These are phyloP conservation scores for Chytridium lagenaria DNA, from an alignment of 371 early-diverging fungal species.

Conservation along the genomic window DNA sequence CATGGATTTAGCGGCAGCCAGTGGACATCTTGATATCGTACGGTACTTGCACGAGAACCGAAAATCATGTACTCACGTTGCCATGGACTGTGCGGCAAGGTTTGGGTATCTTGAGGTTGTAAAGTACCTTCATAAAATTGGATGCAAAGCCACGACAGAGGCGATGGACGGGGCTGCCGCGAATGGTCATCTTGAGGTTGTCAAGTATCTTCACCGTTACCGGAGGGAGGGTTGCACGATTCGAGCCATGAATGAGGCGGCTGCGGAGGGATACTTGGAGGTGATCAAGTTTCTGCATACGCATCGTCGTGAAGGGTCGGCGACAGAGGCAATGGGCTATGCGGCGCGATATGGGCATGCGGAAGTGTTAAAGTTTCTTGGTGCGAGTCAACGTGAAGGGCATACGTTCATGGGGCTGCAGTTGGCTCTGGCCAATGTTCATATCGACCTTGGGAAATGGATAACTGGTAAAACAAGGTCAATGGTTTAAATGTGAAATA, in stretches of 20 bases:
- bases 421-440: too few relatives aligned
- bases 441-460: too few relatives aligned
- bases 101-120: not conserved
- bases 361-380: not conserved
- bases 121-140: not conserved
- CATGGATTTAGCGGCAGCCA: too few relatives aligned
- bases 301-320: not conserved
- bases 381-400: too few relatives aligned
- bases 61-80: not conserved
- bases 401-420: too few relatives aligned
- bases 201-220: not conserved
- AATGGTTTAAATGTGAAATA: too few relatives aligned
- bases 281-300: constrained; percentile 14
- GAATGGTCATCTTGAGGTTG: too few relatives aligned
- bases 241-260: constrained; percentile 18
- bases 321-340: not conserved
- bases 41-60: not conserved
- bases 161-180: constrained; percentile 7
- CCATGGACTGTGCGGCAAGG: not conserved
- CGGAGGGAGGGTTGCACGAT: constrained; percentile 16
- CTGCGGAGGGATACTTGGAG: constrained; percentile 1
- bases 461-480: too few relatives aligned
- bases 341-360: not conserved
- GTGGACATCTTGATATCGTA: too few relatives aligned
- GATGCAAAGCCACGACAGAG: not conserved